Evolutionary conservation across 169 alveolate genomes (phyloP).

Genomic region (Cryptosporidium sp.): DNA sequence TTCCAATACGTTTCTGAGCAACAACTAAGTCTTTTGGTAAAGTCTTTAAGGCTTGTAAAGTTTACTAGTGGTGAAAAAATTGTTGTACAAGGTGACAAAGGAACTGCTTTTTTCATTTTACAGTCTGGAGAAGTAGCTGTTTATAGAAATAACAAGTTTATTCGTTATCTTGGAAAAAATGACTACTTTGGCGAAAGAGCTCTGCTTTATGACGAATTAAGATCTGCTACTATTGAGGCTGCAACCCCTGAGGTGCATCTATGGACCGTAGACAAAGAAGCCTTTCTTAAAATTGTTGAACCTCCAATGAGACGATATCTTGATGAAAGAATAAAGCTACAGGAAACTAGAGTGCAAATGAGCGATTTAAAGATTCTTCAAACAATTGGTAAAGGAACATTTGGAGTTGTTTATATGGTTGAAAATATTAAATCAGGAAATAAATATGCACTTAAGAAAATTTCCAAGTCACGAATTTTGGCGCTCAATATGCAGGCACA

Average conservation of each 20-base stretch:
- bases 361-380: constrained; percentile 85
- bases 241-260: constrained; percentile 79
- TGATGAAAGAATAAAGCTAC: constrained; percentile 91
- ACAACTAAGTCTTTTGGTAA: constrained; percentile 70
- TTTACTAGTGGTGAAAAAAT: constrained; percentile 89
- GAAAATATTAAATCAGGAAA: constrained; percentile 84
- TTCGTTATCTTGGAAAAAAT: constrained; percentile 89
- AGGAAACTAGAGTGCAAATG: constrained; percentile 89
- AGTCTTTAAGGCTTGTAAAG: constrained; percentile 74
- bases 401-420: constrained; percentile 92
- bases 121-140: constrained; percentile 93
- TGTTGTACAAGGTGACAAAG: constrained; percentile 92
- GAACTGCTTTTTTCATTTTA: constrained; percentile 91
- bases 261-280: constrained; percentile 91
- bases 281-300: constrained; percentile 84
- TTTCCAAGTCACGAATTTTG: constrained; percentile 84
- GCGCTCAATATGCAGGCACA: constrained; percentile 88
- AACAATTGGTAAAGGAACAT: constrained; percentile 90
- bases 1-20: constrained; percentile 75
- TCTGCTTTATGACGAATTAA: constrained; percentile 90
- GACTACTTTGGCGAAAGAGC: constrained; percentile 97
- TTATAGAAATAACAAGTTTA: constrained; percentile 82
- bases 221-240: constrained; percentile 92
- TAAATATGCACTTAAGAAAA: constrained; percentile 92
- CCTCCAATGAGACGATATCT: constrained; percentile 89